A percentile compares a stretch with the other conserved stretches of the same genome.
These are phyloP conservation scores for Entrophospora sp. DNA, from an alignment of 192 early-diverging fungal genomes.

Conservation along the genomic window DNA sequence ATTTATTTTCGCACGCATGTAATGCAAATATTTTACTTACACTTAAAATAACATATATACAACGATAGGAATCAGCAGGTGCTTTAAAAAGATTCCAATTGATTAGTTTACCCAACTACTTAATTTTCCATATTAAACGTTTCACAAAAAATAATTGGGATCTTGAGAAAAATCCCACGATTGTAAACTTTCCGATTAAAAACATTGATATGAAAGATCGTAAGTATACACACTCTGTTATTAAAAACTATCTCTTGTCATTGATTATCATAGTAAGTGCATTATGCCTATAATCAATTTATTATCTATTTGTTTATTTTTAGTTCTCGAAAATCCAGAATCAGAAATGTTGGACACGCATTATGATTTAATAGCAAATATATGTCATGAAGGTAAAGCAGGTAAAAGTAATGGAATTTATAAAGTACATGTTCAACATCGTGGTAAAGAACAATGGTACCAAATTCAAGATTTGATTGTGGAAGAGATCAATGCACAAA, in stretches of 20 bases:
- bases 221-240: too few species aligned
- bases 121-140: constrained; percentile 87
- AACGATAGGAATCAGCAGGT: constrained; percentile 45
- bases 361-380: constrained; percentile 87
- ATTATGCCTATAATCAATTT: too few species aligned
- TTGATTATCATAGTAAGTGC: too few species aligned
- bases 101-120: constrained; percentile 66
- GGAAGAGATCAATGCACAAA: constrained; percentile 86
- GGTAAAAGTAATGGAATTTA: constrained; percentile 59
- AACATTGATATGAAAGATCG: constrained; percentile 77
- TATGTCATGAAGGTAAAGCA: constrained; percentile 80
- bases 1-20: too few species aligned
- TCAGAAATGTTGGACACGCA: constrained; percentile 37
- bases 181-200: constrained; percentile 90
- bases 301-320: not conserved
- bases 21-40: too few species aligned
- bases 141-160: constrained; percentile 80
- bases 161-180: constrained; percentile 91
- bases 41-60: too few species aligned
- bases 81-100: constrained; percentile 65
- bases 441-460: constrained; percentile 83
- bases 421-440: constrained; percentile 71
- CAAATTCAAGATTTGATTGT: constrained; percentile 90
- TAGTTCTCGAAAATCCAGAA: constrained; percentile 32
- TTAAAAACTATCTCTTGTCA: too few species aligned